A percentile compares a stretch with the other conserved stretches of the same genome.
These are phyloP conservation scores for Colletotrichum navitas DNA, from an alignment of 2,329 filamentous ascomycete species.

Conservation along the genomic window DNA sequence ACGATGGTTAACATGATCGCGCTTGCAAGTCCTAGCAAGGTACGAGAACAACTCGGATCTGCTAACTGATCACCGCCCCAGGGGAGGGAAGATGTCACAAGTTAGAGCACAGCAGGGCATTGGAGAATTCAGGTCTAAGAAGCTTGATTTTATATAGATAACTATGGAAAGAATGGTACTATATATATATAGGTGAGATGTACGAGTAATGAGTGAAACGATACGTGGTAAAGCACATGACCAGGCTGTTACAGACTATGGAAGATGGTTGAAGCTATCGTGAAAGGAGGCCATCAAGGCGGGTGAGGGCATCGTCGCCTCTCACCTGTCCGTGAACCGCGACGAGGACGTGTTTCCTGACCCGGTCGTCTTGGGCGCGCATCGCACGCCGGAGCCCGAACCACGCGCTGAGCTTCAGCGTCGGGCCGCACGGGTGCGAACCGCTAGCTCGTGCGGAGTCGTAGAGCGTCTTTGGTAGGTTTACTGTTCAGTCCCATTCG, in stretches of 20 bases:
- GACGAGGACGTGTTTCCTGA: constrained; percentile 59
- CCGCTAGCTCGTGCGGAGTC: constrained; percentile 58
- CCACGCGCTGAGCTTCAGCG: constrained; percentile 60
- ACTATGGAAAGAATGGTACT: too few species aligned
- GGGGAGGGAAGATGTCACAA: constrained; percentile 56
- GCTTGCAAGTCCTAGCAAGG: constrained; percentile 48
- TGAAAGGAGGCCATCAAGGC: constrained; percentile 57
- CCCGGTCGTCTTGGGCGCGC: constrained; percentile 59
- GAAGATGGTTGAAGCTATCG: too few species aligned
- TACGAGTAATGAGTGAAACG: too few species aligned
- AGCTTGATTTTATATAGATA: too few species aligned
- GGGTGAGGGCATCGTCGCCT: constrained; percentile 61
- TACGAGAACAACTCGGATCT: not conserved
- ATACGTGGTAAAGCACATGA: too few species aligned
- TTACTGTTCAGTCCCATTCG: not conserved
- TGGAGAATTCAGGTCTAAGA: too few species aligned
- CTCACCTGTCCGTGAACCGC: constrained; percentile 61
- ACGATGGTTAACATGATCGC: constrained; percentile 66
- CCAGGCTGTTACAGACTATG: too few species aligned
- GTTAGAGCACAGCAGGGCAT: too few species aligned
- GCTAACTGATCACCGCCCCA: constrained; percentile 38
- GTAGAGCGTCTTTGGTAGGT: constrained; percentile 58
- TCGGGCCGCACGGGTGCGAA: constrained; percentile 58
- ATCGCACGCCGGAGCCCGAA: constrained; percentile 50
- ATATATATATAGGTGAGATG: too few species aligned